Base-by-base conservation (phyloP, 805 yeast species). In the Barnettozyma salicaria region DNA sequence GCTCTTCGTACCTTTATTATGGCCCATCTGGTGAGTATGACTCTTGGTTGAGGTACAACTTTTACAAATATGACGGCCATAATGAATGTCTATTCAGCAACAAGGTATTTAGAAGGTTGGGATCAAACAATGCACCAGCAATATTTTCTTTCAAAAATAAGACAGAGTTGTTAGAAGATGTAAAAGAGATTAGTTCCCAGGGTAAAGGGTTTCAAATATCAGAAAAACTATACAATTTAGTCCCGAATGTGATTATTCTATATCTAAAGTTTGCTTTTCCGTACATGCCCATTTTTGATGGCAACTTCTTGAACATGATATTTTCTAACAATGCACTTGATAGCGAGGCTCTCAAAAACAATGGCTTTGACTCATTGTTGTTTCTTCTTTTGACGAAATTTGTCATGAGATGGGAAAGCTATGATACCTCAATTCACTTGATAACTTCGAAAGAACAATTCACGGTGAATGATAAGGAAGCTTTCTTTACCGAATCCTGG, bases 321-420 rank as follows among this genome's bases (percentile, higher is more conserved):
- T 42, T 42, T 37, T 42, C 45, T 12, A 42, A 42, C 17, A 40
- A 42, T 27, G 19, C 38, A 12, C 30, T 30, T 8, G 44, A 41
- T 20, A 29, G 35, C 29, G 29, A 38, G 7, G 12, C 7, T 6
- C 18, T 27, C 34, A 17, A 19, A 16, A 41, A 38, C 19, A 37
- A 32, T 19, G 40, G 31, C 12, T 19, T 41, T 12, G 44, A 35
- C 13, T 4, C 24, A 3, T 21, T 34, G 4, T 19, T 41, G 5
- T 26, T 41, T 3, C 23, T 41, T 3, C 18, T 41, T 17, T 22
- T 41, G 6, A 36, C 44, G 11, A 37, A 35, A 21, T 27, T 34
- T 16, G 39, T 37, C 4, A 24, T 37, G 19, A 27, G 44, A 19
- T 41, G 44, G 44, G 41, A 41, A 19, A 37, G 41, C 5, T 27